A percentile compares a stretch with the other conserved stretches of the same genome.
These are phyloP conservation scores for Lyophyllum atratum DNA, from an alignment of 768 basidiomycete genomes.

Conservation along the genomic window DNA sequence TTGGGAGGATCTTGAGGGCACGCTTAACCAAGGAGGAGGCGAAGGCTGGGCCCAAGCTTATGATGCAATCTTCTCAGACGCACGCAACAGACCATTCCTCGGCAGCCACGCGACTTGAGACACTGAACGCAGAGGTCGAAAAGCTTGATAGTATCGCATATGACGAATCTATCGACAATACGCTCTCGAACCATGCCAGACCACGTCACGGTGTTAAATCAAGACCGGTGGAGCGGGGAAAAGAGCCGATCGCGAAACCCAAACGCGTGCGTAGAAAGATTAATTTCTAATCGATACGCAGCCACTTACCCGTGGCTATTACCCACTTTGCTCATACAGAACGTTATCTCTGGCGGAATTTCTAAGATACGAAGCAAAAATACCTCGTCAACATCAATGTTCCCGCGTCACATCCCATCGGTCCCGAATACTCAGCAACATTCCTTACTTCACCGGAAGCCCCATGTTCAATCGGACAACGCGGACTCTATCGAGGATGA, in stretches of 20 bases:
- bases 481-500: slow-evolving; percentile 11
- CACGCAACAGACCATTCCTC: slow-evolving; percentile 19
- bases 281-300: slow-evolving; percentile 5
- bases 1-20: background rate
- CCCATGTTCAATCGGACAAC: slow-evolving; percentile 5
- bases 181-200: background rate
- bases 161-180: background rate
- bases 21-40: slow-evolving; percentile 2
- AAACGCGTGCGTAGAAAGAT: slow-evolving; percentile 12
- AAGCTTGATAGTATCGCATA: slow-evolving; percentile 21
- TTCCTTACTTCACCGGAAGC: background rate
- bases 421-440: slow-evolving; percentile 10
- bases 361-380: slow-evolving; percentile 23
- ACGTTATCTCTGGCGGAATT: slow-evolving; percentile 28
- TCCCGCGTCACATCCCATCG: slow-evolving; percentile 10
- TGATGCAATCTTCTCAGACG: slow-evolving; percentile 16
- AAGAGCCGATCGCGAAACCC: slow-evolving; percentile 6
- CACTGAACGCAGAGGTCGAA: slow-evolving; percentile 28
- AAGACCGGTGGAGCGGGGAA: background rate
- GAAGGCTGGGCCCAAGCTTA: slow-evolving; percentile 18
- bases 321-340: slow-evolving; percentile 8
- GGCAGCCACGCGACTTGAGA: slow-evolving; percentile 8
- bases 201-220: background rate
- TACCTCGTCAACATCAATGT: slow-evolving; percentile 5
- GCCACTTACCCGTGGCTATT: slow-evolving; percentile 6